phyloP scores from a whole-genome alignment of 176 grass and related monocot genomes.

The Cenchrus fungigraminus region DNA sequence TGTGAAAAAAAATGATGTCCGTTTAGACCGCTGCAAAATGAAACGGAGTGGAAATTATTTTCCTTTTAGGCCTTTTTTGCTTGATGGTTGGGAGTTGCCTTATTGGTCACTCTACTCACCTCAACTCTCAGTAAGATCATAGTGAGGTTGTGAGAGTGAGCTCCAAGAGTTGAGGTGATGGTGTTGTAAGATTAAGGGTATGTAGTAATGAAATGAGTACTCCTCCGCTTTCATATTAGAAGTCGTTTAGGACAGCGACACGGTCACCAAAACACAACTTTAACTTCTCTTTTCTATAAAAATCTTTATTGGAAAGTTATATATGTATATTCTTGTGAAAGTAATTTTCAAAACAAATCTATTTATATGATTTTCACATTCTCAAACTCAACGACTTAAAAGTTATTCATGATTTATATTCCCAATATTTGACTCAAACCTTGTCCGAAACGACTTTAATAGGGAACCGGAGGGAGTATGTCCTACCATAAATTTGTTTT shows the following conservation, averaged over 20 bases:
- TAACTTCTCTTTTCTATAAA: no score
- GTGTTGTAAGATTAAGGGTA: neutral
- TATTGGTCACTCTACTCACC: neutral
- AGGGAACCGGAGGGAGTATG: neutral
- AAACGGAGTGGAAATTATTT: neutral
- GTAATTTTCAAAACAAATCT: no score
- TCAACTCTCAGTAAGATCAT: neutral
- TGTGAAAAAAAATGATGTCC: constrained; percentile 43
- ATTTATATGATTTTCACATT: no score
- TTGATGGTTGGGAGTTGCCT: neutral
- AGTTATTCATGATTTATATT: no score
- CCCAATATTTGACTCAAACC: no score
- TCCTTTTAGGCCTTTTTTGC: neutral
- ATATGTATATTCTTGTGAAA: no score
- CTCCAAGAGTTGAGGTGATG: neutral
- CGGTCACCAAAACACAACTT: no score
- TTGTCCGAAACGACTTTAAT: no score
- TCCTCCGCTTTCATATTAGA: no score
- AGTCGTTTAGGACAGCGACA: no score
- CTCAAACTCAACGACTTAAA: no score
- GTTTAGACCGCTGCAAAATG: constrained; percentile 25
- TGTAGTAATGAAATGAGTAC: neutral
- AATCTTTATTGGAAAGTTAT: no score
- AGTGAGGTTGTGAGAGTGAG: neutral
- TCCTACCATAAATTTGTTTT: neutral